Evolutionary conservation across 352 stramenopile species (phyloP), one percentile per base, ranked within the genome.

Genomic region (Thalassiosira exigua): DNA sequence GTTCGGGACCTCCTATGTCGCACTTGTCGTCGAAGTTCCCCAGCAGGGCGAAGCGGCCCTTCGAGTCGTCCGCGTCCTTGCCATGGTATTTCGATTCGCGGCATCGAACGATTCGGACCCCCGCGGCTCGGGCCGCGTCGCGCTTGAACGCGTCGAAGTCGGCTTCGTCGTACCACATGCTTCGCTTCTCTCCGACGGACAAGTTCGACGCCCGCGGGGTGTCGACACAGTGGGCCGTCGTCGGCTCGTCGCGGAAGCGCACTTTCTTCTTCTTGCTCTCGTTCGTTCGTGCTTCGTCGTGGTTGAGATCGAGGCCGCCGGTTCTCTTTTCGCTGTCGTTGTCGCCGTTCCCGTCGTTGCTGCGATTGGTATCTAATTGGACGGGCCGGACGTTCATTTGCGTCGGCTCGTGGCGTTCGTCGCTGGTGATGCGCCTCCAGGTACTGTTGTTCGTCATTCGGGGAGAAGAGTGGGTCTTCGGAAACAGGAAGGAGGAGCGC

Each of bases 91-190:
- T 21, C 14, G 4, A 11, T 26, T 11, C 26, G 22, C 22, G 58
- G 54, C 32, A 58, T 22, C 53, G 27, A 17, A 73, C 39, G 2
- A 73, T n/a, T 24, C 33, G 21, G 3, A 73, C 64, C 14, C 64
- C 64, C 44, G 48, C 64, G 44, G 52, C 24, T 3, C 19, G 29
- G 36, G 64, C 64, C 22, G 64, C 29, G 26, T 73, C 17, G 27
- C 29, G 36, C 42, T 73, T 73, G 64, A 73, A 73, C 19, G 41
- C 5, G 30, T 46, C 53, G 26, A 56, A 73, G n/a, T 73, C 64
- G 11, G 54, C 22, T 73, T 36, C 12, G n/a, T n/a, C 29, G 64
- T 73, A 73, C 64, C 64, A 73, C 19, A 30, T 27, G 21, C 12
- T 27, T 42, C 21, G 11, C 26, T 62, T 62, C 19, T 62, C 54